Evolutionary conservation across 306 rosid species (phyloP).

Genomic region (Fragaria vesca): DNA sequence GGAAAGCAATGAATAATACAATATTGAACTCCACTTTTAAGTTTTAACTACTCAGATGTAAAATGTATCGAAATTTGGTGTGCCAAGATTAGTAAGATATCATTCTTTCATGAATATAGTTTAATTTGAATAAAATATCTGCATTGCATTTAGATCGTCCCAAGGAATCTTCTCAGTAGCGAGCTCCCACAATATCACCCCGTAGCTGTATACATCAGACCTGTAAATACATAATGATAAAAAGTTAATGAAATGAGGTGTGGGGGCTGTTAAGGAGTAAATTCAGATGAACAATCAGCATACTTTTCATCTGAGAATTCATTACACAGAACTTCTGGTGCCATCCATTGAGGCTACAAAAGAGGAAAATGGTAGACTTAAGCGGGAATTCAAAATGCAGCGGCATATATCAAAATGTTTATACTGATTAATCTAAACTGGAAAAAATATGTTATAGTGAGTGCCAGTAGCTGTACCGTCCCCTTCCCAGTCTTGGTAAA

Average conservation of each 20-base stretch:
- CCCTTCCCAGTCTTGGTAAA: constrained; percentile 91
- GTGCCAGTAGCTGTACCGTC: constrained; percentile 51
- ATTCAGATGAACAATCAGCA: constrained; percentile 24
- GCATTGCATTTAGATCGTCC: constrained; percentile 94
- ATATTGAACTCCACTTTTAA: too few relatives aligned
- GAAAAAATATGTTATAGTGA: constrained; percentile 19
- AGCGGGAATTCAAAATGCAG: constrained; percentile 32
- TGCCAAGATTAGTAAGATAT: not conserved
- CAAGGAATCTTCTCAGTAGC: constrained; percentile 97
- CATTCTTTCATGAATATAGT: constrained; percentile 13
- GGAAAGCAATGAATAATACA: too few relatives aligned
- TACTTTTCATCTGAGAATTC: constrained; percentile 95
- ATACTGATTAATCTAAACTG: constrained; percentile 6
- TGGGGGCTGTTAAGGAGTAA: not conserved
- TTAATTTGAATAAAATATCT: constrained; percentile 56
- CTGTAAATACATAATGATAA: constrained; percentile 55
- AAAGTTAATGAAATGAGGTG: constrained; percentile 8
- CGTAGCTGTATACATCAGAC: constrained; percentile 94
- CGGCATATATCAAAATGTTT: constrained; percentile 9
- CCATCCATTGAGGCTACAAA: constrained; percentile 98
- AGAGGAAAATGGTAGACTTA: constrained; percentile 27
- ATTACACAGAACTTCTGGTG: constrained; percentile 97
- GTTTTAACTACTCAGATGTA: too few relatives aligned
- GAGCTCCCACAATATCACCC: constrained; percentile 96
- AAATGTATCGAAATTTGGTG: too few relatives aligned